Percentiles rank a stretch among this genome's conserved stretches.
Evolutionary conservation across 106 monocot genomes (phyloP).

Genomic region (Cymbidium sinense): DNA sequence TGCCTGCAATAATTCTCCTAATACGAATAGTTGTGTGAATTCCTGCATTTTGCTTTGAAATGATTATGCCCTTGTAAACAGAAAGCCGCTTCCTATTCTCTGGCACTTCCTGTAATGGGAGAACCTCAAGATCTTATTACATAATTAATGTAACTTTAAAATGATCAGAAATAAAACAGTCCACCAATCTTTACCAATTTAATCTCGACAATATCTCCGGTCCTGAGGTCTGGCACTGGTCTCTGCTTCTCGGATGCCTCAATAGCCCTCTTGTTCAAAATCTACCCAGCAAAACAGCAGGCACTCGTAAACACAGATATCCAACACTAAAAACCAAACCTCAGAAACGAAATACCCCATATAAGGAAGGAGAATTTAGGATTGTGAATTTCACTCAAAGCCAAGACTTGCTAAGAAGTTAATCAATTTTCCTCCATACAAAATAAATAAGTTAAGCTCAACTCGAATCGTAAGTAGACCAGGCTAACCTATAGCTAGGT

Average conservation of each 20-base stretch:
- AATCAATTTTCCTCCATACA: not conserved
- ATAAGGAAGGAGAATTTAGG: not conserved
- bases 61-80: slow-evolving; percentile 86
- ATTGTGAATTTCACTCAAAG: not conserved
- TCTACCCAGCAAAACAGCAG: slow-evolving; percentile 21
- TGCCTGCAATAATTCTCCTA: slow-evolving; percentile 81
- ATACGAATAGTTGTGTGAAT: slow-evolving; percentile 93
- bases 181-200: slow-evolving; percentile 33
- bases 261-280: slow-evolving; percentile 58
- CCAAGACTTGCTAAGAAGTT: not conserved
- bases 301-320: not conserved
- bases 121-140: not conserved
- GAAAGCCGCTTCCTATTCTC: slow-evolving; percentile 72
- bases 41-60: slow-evolving; percentile 86
- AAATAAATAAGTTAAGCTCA: not conserved
- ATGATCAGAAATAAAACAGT: not conserved
- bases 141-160: not conserved
- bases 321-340: not conserved
- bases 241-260: slow-evolving; percentile 52
- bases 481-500: not conserved
- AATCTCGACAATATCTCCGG: slow-evolving; percentile 66
- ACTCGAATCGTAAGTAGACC: too few species aligned
- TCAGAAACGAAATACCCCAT: not conserved
- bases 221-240: slow-evolving; percentile 64
- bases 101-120: slow-evolving; percentile 55